Conservation (phyloP, 345 rosid genomes). For the Linum tenue region DNA sequence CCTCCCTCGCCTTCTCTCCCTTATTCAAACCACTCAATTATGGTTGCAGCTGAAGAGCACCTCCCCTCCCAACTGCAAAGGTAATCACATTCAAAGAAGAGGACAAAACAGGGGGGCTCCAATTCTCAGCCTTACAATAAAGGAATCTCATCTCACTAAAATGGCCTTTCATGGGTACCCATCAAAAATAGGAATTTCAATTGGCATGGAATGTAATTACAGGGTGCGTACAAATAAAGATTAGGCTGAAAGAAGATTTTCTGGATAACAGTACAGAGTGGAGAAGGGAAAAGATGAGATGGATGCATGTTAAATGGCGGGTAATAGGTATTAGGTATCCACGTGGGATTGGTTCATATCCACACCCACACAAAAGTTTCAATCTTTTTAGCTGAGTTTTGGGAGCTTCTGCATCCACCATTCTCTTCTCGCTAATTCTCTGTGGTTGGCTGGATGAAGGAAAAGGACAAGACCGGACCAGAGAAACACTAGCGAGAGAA, state of each 20-base stretch:
- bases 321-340: conserved; percentile 13
- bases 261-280: conserved; percentile 13
- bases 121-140: conserved; percentile 19
- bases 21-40: background rate
- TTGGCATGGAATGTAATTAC: background rate
- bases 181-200: background rate
- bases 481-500: too few relatives aligned
- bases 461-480: too few relatives aligned
- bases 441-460: too few relatives aligned
- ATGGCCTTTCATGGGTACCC: conserved; percentile 14
- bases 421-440: too few relatives aligned
- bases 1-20: background rate
- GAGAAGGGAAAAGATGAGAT: conserved; percentile 22
- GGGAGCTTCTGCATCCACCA: too few relatives aligned
- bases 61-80: conserved; percentile 5
- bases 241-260: conserved; percentile 13
- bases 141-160: background rate
- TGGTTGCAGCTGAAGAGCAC: conserved; percentile 2
- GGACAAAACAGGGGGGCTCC: conserved; percentile 12
- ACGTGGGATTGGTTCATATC: conserved; percentile 25
- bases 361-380: conserved; percentile 18
- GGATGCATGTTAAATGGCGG: conserved; percentile 21
- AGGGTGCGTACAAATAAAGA: background rate
- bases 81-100: background rate
- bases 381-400: conserved; percentile 6